phyloP scores from a whole-genome alignment of 495 filamentous ascomycete species.

The Aspergillus olivimuriae region DNA sequence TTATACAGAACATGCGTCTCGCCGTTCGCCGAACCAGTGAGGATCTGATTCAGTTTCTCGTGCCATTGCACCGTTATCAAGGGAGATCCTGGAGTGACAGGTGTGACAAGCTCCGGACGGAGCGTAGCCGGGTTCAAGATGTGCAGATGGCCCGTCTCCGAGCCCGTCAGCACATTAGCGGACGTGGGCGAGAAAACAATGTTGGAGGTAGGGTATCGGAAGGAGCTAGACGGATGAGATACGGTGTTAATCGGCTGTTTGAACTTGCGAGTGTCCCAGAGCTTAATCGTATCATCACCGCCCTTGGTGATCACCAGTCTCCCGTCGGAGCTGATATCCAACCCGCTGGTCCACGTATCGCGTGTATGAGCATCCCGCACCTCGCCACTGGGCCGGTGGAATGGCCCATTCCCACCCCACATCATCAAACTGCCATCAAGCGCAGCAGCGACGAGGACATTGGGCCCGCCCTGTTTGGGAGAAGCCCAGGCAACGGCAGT shows the following conservation, averaged over 20 bases:
- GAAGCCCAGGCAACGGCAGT: conserved; percentile 88
- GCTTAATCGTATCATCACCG: conserved; percentile 79
- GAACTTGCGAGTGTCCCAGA: conserved; percentile 97
- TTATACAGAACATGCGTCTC: conserved; percentile 88
- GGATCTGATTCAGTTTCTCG: conserved; percentile 88
- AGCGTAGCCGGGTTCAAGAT: conserved; percentile 91
- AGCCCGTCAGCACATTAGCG: conserved; percentile 81
- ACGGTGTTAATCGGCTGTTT: conserved; percentile 76
- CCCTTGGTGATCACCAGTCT: conserved; percentile 83
- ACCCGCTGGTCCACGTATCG: conserved; percentile 85
- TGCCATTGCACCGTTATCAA: conserved; percentile 88
- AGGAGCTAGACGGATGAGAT: conserved; percentile 74
- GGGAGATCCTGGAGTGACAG: conserved; percentile 75
- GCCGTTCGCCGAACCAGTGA: conserved; percentile 86
- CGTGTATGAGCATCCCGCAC: conserved; percentile 75
- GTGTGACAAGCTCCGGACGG: conserved; percentile 72
- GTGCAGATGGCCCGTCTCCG: conserved; percentile 77
- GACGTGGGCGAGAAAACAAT: conserved; percentile 84
- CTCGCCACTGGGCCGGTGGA: conserved; percentile 77
- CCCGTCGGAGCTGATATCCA: conserved; percentile 90
- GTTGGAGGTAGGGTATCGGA: conserved; percentile 73
- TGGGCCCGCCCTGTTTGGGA: conserved; percentile 65
- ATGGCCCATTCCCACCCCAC: conserved; percentile 86
- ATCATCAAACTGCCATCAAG: conserved; percentile 88
- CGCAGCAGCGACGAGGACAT: conserved; percentile 78